Evolutionary conservation across 1,284 basidiomycete species (phyloP), one percentile per base, ranked within the genome.

Genomic region (Ceratobasidium sp.): DNA sequence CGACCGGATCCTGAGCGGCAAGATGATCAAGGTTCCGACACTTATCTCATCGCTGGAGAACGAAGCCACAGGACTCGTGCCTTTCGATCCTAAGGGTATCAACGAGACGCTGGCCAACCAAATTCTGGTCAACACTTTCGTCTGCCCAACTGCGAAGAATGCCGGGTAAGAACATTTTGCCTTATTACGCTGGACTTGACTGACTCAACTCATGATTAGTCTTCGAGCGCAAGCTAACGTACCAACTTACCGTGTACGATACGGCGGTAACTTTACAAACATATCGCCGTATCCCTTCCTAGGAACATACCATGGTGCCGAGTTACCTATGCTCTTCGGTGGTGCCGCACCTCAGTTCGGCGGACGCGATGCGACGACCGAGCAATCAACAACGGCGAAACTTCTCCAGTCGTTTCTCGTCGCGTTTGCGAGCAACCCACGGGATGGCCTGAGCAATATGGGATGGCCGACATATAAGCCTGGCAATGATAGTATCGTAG

Each of bases 401-500:
- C 51, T 40, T 18, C 15, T 55, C 23, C 51, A 53, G 28, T 55
- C 49, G 67, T 60, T 33, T 60, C 28, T 70, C 13, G 51, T 70
- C 56, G 68, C 51, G 18, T 56, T 70, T 28, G 68, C 51, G 20
- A 51, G n/a, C 49, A 53, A 39, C n/a, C 68, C 51, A 39, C 46
- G 23, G 51, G 12, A 40, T 12, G 33, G 68, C 33, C 26, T 70
- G 51, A 56, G 33, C 9, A 39, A 70, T 10, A 12, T 51, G 23
- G 68, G 49, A 49, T 55, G 68, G 51, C 53, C 49, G 53, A 33
- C 13, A 49, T 51, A 69, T 33, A 70, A 55, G 53, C 68, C 68
- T 40, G 51, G 53, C 46, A 70, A 70, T 33, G 33, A 56, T 18
- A 70, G 20, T 40, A 42, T 70, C 51, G 51, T 69, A 26, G 58